phyloP scores from a whole-genome alignment of 306 rosid genomes.

The Pueraria montana region DNA sequence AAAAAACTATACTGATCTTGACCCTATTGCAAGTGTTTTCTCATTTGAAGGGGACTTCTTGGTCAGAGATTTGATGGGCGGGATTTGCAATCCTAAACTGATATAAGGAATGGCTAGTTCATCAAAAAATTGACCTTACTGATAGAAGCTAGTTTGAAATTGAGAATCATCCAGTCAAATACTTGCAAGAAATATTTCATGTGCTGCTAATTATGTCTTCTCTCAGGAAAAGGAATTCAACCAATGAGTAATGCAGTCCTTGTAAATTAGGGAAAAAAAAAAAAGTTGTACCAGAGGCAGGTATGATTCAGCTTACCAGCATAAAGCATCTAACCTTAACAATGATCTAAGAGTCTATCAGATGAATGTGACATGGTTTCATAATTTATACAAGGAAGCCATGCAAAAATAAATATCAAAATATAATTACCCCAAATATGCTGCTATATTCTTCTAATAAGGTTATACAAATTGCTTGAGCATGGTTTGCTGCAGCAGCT shows the following conservation, averaged over 20 bases:
- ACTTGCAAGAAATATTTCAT: constrained; percentile 1
- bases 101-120: constrained; percentile 33
- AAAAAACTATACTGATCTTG: too few relatives aligned
- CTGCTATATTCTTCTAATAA: constrained; percentile 82
- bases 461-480: constrained; percentile 92
- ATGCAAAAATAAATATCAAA: constrained; percentile 25
- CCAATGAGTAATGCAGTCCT: constrained; percentile 10
- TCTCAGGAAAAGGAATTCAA: constrained; percentile 38
- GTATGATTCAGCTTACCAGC: constrained; percentile 12
- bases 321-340: constrained; percentile 33
- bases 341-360: constrained; percentile 12
- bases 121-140: constrained; percentile 11
- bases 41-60: not conserved
- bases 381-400: constrained; percentile 40
- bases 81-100: not conserved
- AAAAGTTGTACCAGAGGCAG: not conserved
- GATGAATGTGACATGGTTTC: not conserved
- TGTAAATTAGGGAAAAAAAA: not conserved
- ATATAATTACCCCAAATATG: constrained; percentile 76
- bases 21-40: too few relatives aligned
- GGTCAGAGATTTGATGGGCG: not conserved
- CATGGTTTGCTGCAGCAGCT: constrained; percentile 99
- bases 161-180: constrained; percentile 20
- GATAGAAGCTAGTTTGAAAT: not conserved
- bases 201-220: not conserved